Conservation (phyloP, 164 flowering plant species). For the Tetrastigma voinierianum region DNA sequence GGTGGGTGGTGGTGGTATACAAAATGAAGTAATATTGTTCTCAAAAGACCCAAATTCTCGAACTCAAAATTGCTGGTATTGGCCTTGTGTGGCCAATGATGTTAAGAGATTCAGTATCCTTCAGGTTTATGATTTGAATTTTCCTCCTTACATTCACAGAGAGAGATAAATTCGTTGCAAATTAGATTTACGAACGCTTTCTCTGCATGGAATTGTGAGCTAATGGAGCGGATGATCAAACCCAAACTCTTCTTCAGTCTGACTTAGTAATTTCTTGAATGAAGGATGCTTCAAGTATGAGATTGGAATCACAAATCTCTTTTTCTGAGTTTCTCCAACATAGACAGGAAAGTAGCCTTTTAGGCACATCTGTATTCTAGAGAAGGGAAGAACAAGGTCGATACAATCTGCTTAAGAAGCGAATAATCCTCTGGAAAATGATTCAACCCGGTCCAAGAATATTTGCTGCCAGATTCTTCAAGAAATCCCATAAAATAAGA, state of each 20-base stretch:
- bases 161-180: background rate
- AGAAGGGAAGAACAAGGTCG: constrained; percentile 1
- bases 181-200: constrained; percentile 18
- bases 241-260: constrained; percentile 35
- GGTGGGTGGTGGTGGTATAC: too few species aligned
- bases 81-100: background rate
- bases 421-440: background rate
- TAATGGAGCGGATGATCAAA: constrained; percentile 32
- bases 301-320: constrained; percentile 30
- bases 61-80: background rate
- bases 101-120: background rate
- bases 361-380: constrained; percentile 16
- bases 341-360: constrained; percentile 39
- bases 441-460: too few species aligned
- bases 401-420: constrained; percentile 7
- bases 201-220: constrained; percentile 26
- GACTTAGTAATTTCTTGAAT: constrained; percentile 20
- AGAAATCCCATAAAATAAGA: too few species aligned
- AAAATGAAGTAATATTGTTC: too few species aligned
- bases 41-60: too few species aligned
- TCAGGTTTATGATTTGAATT: background rate
- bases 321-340: constrained; percentile 38
- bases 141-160: background rate
- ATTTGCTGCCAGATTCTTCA: background rate
- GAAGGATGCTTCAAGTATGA: constrained; percentile 28